These are phyloP conservation scores for Russula emetica DNA, from an alignment of 768 basidiomycete genomes.

Conservation along the genomic window DNA sequence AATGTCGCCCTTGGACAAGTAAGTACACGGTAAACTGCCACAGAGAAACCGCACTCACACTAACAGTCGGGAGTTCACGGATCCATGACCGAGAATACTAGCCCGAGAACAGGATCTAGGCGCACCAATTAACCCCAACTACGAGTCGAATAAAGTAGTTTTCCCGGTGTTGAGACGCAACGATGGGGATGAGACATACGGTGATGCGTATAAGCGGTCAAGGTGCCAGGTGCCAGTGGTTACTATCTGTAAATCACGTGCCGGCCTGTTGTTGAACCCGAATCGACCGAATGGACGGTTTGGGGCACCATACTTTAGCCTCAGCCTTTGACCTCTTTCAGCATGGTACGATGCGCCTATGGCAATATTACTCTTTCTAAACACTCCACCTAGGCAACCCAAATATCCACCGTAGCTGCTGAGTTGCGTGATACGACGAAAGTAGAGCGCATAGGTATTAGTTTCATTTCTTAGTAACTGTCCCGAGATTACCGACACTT, in stretches of 20 bases:
- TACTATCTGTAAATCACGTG: background rate
- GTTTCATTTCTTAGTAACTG: background rate
- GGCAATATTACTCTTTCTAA: background rate
- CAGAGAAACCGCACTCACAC: background rate
- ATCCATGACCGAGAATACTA: background rate
- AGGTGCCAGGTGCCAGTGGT: no score
- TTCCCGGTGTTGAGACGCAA: background rate
- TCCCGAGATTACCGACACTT: conserved; percentile 22
- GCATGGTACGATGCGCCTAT: conserved; percentile 31
- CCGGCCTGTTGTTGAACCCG: no score
- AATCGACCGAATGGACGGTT: no score
- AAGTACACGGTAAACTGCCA: background rate
- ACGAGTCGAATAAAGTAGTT: background rate
- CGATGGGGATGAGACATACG: no score
- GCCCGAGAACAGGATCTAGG: background rate
- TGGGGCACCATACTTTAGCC: background rate
- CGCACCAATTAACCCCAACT: background rate
- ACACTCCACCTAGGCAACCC: conserved; percentile 46
- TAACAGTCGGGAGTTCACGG: background rate
- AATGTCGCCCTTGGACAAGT: background rate
- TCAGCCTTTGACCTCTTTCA: conserved; percentile 4
- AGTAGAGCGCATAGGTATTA: conserved; percentile 85
- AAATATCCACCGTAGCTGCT: conserved; percentile 72
- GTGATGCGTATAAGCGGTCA: no score
- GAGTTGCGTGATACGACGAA: conserved; percentile 84